Evolutionary conservation across 208 protist genomes (phyloP).

Genomic region (Wallacemonas sp.): DNA sequence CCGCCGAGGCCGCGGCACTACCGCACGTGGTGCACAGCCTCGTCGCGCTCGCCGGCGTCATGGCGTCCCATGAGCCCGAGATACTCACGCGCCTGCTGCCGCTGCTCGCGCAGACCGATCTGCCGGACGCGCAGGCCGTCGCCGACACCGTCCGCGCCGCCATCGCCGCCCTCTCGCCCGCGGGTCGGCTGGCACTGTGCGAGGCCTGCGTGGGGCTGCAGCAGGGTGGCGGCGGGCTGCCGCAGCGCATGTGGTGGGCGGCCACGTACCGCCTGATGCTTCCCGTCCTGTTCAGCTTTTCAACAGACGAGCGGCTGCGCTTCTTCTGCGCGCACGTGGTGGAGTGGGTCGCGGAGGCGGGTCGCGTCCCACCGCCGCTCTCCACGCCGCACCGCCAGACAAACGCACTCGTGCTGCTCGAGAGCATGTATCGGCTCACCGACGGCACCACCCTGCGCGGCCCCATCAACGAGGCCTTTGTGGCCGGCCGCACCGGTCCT

Average conservation of each 20-base stretch:
- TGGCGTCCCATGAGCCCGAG: slow-evolving; percentile 21
- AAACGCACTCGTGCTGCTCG: slow-evolving; percentile 73
- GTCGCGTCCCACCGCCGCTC: background rate
- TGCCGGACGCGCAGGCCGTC: slow-evolving; percentile 26
- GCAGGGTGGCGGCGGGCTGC: slow-evolving; percentile 17
- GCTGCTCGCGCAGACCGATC: slow-evolving; percentile 38
- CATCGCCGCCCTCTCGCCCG: slow-evolving; percentile 17
- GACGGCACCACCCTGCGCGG: slow-evolving; percentile 35
- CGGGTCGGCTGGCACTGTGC: slow-evolving; percentile 21
- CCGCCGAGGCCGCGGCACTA: slow-evolving; percentile 25
- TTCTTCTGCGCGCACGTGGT: slow-evolving; percentile 45
- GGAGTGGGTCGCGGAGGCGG: slow-evolving; percentile 31
- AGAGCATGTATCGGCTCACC: slow-evolving; percentile 59
- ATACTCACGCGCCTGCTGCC: slow-evolving; percentile 38
- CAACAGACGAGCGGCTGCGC: slow-evolving; percentile 6
- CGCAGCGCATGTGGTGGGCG: slow-evolving; percentile 34
- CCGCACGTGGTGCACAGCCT: slow-evolving; percentile 30
- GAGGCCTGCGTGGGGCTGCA: slow-evolving; percentile 28
- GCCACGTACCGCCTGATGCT: slow-evolving; percentile 45
- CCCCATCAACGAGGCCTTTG: slow-evolving; percentile 54
- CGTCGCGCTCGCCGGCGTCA: slow-evolving; percentile 21
- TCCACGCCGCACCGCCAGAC: slow-evolving; percentile 25
- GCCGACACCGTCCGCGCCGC: slow-evolving; percentile 15
- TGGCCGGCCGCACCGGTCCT: background rate
- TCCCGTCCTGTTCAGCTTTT: slow-evolving; percentile 32